A percentile compares a stretch with the other conserved stretches of the same genome.
Evolutionary conservation across 805 yeast genomes (phyloP).

Genomic region (Cyberlindnera misumaiensis): DNA sequence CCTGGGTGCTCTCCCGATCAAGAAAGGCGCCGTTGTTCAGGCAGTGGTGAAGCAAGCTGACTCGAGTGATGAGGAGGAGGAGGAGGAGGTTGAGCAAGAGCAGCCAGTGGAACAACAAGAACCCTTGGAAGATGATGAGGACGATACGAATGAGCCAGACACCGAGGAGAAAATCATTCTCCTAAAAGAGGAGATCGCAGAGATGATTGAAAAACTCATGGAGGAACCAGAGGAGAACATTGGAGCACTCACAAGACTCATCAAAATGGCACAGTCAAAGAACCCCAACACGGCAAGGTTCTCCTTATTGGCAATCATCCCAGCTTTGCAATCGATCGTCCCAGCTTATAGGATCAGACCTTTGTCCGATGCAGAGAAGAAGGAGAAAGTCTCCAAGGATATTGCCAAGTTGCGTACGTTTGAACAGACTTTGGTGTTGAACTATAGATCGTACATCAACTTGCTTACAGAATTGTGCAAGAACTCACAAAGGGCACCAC

Average conservation of each 20-base stretch:
- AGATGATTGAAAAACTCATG: constrained; percentile 64
- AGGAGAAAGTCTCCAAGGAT: constrained; percentile 79
- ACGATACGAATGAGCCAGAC: constrained; percentile 32
- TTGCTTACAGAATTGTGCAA: constrained; percentile 38
- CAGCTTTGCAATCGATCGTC: constrained; percentile 76
- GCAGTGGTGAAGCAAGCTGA: constrained; percentile 42
- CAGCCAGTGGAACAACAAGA: constrained; percentile 22
- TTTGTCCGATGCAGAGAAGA: constrained; percentile 70
- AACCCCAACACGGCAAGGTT: constrained; percentile 62
- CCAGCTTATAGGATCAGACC: constrained; percentile 88
- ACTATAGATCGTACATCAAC: constrained; percentile 64
- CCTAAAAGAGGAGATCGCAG: constrained; percentile 80
- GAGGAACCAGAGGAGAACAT: constrained; percentile 90
- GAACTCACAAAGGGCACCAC: constrained; percentile 29
- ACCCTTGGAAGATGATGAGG: constrained; percentile 24
- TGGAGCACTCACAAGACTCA: constrained; percentile 52
- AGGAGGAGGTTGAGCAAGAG: constrained; percentile 22
- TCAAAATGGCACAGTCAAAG: constrained; percentile 63
- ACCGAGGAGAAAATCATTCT: constrained; percentile 48
- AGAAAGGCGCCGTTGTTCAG: constrained; percentile 67
- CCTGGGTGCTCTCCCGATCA: constrained; percentile 76
- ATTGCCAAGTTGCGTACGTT: constrained; percentile 69
- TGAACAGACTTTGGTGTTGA: constrained; percentile 69
- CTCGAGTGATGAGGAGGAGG: constrained; percentile 13
- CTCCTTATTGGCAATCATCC: constrained; percentile 71